A percentile compares a stretch with the other conserved stretches of the same genome.
Evolutionary conservation across 768 basidiomycete species (phyloP).

Genomic region (Lentinula sp.): DNA sequence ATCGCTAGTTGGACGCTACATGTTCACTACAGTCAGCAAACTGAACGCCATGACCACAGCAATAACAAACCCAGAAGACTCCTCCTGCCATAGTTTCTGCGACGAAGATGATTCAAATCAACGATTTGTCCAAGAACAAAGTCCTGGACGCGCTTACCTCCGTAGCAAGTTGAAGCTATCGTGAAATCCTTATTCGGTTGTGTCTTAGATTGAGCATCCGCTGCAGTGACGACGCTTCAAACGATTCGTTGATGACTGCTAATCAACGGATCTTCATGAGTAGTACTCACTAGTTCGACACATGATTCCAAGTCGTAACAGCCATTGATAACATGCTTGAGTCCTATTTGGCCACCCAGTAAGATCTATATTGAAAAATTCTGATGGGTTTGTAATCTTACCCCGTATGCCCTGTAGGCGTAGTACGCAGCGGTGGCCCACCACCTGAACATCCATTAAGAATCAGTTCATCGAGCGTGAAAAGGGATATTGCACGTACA

Average conservation of each 20-base stretch:
- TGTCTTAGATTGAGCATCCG: slow-evolving; percentile 28
- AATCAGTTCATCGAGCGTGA: not conserved
- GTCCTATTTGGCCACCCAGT: slow-evolving; percentile 16
- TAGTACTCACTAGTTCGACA: slow-evolving; percentile 35
- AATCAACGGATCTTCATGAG: not conserved
- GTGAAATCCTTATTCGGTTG: slow-evolving; percentile 35
- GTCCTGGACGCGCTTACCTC: slow-evolving; percentile 20
- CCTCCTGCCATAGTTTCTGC: slow-evolving; percentile 45
- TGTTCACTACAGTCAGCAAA: not conserved
- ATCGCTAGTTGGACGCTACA: slow-evolving; percentile 34
- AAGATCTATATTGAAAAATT: not conserved
- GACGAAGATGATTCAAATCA: not conserved
- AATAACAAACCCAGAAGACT: slow-evolving; percentile 43
- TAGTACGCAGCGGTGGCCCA: slow-evolving; percentile 50
- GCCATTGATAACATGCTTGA: slow-evolving; percentile 34
- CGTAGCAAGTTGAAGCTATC: slow-evolving; percentile 36
- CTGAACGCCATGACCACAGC: no score
- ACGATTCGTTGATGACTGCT: not conserved
- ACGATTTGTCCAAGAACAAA: not conserved
- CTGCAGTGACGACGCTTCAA: slow-evolving; percentile 34
- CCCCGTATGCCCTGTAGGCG: slow-evolving; percentile 40
- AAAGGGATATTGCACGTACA: slow-evolving; percentile 20
- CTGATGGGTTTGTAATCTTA: not conserved
- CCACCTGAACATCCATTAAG: slow-evolving; percentile 27
- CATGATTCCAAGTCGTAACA: slow-evolving; percentile 41